Evolutionary conservation across 2,329 filamentous ascomycete species (phyloP), one percentile per base, ranked within the genome.

Genomic region (Madurella fahalii): DNA sequence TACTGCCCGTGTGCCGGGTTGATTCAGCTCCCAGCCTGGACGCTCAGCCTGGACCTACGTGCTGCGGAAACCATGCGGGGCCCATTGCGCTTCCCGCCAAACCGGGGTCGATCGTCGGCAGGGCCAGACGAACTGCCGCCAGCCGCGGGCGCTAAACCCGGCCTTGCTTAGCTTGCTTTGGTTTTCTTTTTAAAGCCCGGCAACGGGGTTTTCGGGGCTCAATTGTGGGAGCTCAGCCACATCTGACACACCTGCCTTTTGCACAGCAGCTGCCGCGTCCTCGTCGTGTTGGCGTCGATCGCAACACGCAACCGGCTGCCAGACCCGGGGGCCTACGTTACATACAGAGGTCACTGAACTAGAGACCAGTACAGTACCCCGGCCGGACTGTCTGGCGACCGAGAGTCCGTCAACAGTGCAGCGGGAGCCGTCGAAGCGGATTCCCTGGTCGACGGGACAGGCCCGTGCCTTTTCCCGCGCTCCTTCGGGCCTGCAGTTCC

Each of bases 61-160:
- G 25, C 25, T 4, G 25, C 25, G 25, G 25, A 25, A 25, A 25
- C 25, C 25, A 25, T 25, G 25, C 25, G 25, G 25, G 25, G 25
- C 25, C 25, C 25, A 25, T 3, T 25, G 25, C 25, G 3, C 25
- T 25, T 25, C 25, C 7, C 25, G 7, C 25, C 25, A 9, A 37
- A 11, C 9, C 13, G 13, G 13, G 4, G 34, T 37, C 11, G 34
- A 37, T 12, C 11, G 13, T 11, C 11, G 34, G 34, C 34, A 37
- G 34, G 34, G 34, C 11, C 9, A 5, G 9, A 12, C 13, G 41
- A 52, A 54, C 47, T 52, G 53, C 52, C 52, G 50, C 53, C 46
- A 53, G 53, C 50, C 52, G 56, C 52, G 43, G 56, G 43, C 50
- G 46, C 52, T 58, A 58, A 37, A 50, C 39, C 41, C 44, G 13